These are phyloP conservation scores for Leccinum variabile DNA, from an alignment of 1,284 basidiomycete species.

Conservation along the genomic window DNA sequence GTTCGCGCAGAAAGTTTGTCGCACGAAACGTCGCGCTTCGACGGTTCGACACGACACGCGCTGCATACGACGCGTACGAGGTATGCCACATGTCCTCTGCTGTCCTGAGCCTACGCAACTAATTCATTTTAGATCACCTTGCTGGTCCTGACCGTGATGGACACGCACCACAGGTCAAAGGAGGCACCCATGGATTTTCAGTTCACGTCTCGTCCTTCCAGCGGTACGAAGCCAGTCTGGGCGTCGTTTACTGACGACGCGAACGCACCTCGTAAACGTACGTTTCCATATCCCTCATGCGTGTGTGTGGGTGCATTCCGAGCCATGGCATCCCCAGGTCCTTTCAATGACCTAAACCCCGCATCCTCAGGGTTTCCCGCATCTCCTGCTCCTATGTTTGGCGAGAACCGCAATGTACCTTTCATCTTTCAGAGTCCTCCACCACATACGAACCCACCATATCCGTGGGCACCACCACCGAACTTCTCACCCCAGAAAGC, in stretches of 20 bases:
- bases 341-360: conserved; percentile 52
- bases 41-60: conserved; percentile 12
- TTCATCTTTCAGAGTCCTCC: conserved; percentile 66
- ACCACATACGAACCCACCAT: conserved; percentile 46
- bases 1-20: conserved; percentile 18
- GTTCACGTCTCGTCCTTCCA: conserved; percentile 55
- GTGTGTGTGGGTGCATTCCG: conserved; percentile 6
- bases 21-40: not conserved
- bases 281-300: conserved; percentile 35
- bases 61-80: conserved; percentile 16
- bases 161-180: conserved; percentile 49
- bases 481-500: conserved; percentile 58
- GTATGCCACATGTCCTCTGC: conserved; percentile 12
- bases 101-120: not conserved
- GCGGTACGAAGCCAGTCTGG: conserved; percentile 58
- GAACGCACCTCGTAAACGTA: conserved; percentile 66
- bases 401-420: conserved; percentile 60
- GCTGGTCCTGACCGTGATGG: conserved; percentile 22
- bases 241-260: conserved; percentile 42
- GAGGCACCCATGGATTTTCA: conserved; percentile 84
- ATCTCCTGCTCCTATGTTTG: conserved; percentile 54
- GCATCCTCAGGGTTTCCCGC: conserved; percentile 45
- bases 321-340: conserved; percentile 42
- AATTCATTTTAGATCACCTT: not conserved
- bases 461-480: conserved; percentile 64